Conservation (phyloP, 768 basidiomycete genomes). For the Xerocomellus amylosporus region DNA sequence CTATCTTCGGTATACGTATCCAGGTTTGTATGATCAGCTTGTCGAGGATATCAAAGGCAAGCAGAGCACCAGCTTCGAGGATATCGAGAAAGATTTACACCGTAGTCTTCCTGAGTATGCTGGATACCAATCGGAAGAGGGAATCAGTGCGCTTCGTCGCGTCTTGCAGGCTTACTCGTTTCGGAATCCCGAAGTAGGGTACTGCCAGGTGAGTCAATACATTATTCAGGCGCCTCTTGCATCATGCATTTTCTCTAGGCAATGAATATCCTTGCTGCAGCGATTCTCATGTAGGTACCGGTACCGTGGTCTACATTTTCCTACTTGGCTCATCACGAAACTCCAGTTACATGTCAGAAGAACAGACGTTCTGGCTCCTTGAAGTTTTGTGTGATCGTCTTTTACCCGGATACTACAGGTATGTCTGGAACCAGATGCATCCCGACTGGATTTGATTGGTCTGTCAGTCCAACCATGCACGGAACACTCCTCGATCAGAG, state of each 20-base stretch:
- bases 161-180: conserved; percentile 96
- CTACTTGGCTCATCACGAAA: conserved; percentile 5
- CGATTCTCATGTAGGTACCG: conserved; percentile 76
- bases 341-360: conserved; percentile 94
- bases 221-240: not conserved
- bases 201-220: conserved; percentile 69
- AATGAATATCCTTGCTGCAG: conserved; percentile 96
- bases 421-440: conserved; percentile 17
- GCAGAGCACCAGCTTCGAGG: conserved; percentile 87
- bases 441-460: conserved; percentile 2
- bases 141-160: conserved; percentile 78
- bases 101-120: conserved; percentile 95
- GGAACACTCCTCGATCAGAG: conserved; percentile 98
- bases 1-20: conserved; percentile 84
- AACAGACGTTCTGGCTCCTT: conserved; percentile 96
- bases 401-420: conserved; percentile 97
- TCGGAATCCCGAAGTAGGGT: conserved; percentile 91
- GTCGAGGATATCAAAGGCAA: conserved; percentile 75
- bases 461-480: conserved; percentile 88
- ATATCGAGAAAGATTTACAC: conserved; percentile 98
- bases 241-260: conserved; percentile 48
- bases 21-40: conserved; percentile 75
- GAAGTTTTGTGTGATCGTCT: conserved; percentile 93
- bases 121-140: conserved; percentile 89
- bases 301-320: conserved; percentile 19